A percentile compares a stretch with the other conserved stretches of the same genome.
phyloP scores from a whole-genome alignment of 2,329 filamentous ascomycete genomes.

The Calonectria pauciramosa region DNA sequence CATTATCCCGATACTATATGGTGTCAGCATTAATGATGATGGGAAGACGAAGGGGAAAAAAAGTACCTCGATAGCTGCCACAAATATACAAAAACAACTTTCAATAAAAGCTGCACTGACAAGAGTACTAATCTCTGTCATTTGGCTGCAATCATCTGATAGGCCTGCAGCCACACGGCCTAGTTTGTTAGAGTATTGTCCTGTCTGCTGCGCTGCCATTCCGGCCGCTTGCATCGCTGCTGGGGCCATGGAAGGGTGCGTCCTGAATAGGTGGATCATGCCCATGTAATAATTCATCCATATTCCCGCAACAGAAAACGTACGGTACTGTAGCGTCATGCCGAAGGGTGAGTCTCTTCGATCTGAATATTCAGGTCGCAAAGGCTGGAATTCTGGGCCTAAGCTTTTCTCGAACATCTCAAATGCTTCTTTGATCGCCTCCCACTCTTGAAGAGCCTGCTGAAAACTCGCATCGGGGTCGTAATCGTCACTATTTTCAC shows the following conservation, averaged over 20 bases:
- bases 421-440: slow-evolving; percentile 79
- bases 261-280: slow-evolving; percentile 83
- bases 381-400: slow-evolving; percentile 81
- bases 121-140: slow-evolving; percentile 77
- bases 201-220: slow-evolving; percentile 80
- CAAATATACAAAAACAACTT: slow-evolving; percentile 85
- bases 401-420: slow-evolving; percentile 75
- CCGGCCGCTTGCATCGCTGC: slow-evolving; percentile 89
- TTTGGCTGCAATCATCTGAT: slow-evolving; percentile 65
- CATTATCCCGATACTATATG: slow-evolving; percentile 75
- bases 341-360: slow-evolving; percentile 82
- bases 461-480: slow-evolving; percentile 75
- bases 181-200: slow-evolving; percentile 78
- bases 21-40: slow-evolving; percentile 31
- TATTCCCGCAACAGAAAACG: slow-evolving; percentile 87
- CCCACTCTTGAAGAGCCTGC: slow-evolving; percentile 85
- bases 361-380: slow-evolving; percentile 76
- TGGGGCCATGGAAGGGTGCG: slow-evolving; percentile 92
- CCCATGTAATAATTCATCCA: slow-evolving; percentile 92
- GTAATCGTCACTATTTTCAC: slow-evolving; percentile 62
- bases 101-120: slow-evolving; percentile 88
- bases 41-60: background rate
- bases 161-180: slow-evolving; percentile 85
- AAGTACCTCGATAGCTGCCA: slow-evolving; percentile 81
- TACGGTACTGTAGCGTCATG: slow-evolving; percentile 83